These are phyloP conservation scores for Saturnispora zaruensis DNA, from an alignment of 805 yeast genomes.

Conservation along the genomic window DNA sequence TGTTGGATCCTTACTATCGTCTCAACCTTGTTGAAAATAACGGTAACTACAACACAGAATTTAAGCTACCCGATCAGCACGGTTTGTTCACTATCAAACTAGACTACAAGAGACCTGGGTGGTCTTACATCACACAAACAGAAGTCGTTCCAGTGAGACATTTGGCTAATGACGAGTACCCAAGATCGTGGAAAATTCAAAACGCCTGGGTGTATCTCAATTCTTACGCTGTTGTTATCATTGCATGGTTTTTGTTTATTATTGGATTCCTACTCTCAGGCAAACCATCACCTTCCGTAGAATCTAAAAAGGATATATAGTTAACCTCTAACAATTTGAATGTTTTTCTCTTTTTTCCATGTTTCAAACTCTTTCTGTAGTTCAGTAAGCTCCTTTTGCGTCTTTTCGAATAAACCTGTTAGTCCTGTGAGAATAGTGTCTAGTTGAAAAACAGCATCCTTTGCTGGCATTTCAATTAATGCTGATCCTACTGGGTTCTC, in stretches of 20 bases:
- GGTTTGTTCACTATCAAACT: slow-evolving; percentile 87
- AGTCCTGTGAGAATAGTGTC: slow-evolving; percentile 47
- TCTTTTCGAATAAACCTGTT: slow-evolving; percentile 30
- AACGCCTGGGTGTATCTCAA: slow-evolving; percentile 88
- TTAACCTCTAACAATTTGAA: slow-evolving; percentile 35
- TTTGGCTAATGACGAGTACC: slow-evolving; percentile 90
- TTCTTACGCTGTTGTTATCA: slow-evolving; percentile 58
- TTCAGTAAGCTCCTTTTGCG: slow-evolving; percentile 32
- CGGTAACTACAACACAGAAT: slow-evolving; percentile 45
- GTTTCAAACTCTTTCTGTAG: slow-evolving; percentile 35
- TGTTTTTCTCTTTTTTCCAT: slow-evolving; percentile 45
- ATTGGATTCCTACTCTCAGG: slow-evolving; percentile 44
- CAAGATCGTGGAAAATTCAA: slow-evolving; percentile 86
- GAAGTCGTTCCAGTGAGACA: slow-evolving; percentile 81
- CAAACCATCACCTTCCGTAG: slow-evolving; percentile 12
- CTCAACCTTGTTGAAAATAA: slow-evolving; percentile 43
- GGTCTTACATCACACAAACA: slow-evolving; percentile 54
- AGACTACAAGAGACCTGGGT: slow-evolving; percentile 73
- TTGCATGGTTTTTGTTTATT: slow-evolving; percentile 74
- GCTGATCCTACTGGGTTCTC: slow-evolving; percentile 31
- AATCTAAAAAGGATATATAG: slow-evolving; percentile 18
- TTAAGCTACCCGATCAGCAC: slow-evolving; percentile 87
- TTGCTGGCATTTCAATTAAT: slow-evolving; percentile 71
- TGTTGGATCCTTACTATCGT: slow-evolving; percentile 95
- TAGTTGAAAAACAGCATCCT: slow-evolving; percentile 61